A percentile compares a stretch with the other conserved stretches of the same genome.
Evolutionary conservation across 2,329 filamentous ascomycete genomes (phyloP).

Genomic region (Cladosporium phlei): DNA sequence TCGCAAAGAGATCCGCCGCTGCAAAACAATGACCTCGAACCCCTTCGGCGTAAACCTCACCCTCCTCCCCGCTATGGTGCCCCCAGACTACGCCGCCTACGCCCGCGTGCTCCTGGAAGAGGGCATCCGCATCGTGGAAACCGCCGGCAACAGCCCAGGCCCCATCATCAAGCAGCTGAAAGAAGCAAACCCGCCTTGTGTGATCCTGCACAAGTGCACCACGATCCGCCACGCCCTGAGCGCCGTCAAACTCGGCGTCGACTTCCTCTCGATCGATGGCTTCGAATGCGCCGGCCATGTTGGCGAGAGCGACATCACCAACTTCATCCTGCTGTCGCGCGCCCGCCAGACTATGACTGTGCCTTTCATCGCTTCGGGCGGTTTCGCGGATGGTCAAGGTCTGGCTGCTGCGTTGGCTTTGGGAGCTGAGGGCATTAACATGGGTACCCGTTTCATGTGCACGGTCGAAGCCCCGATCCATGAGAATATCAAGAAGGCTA

Average conservation of each 20-base stretch:
- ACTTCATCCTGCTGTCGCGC: constrained; percentile 79
- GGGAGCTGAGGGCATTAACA: constrained; percentile 92
- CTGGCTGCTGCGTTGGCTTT: constrained; percentile 85
- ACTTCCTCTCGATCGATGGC: constrained; percentile 94
- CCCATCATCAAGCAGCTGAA: constrained; percentile 89
- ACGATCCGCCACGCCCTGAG: constrained; percentile 89
- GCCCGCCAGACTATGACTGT: constrained; percentile 78
- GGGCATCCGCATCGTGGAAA: constrained; percentile 86
- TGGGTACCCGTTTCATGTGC: constrained; percentile 98
- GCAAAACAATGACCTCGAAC: constrained; percentile 69
- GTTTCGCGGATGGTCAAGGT: constrained; percentile 91
- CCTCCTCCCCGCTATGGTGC: constrained; percentile 80
- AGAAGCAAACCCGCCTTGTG: constrained; percentile 59
- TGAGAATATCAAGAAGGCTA: constrained; percentile 86
- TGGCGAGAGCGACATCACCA: constrained; percentile 81
- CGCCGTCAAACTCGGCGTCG: constrained; percentile 88
- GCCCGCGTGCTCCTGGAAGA: constrained; percentile 91
- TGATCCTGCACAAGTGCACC: constrained; percentile 94
- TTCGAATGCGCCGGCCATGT: constrained; percentile 95
- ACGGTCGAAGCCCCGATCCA: constrained; percentile 92
- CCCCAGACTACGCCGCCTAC: constrained; percentile 89
- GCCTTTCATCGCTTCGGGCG: constrained; percentile 92
- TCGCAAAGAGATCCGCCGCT: constrained; percentile 86
- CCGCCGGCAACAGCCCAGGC: constrained; percentile 82
- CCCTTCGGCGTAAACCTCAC: constrained; percentile 95